Percentiles rank a stretch among this genome's conserved stretches.
Conservation (phyloP, 352 stramenopile genomes). For the Phytophthora pistaciae region DNA sequence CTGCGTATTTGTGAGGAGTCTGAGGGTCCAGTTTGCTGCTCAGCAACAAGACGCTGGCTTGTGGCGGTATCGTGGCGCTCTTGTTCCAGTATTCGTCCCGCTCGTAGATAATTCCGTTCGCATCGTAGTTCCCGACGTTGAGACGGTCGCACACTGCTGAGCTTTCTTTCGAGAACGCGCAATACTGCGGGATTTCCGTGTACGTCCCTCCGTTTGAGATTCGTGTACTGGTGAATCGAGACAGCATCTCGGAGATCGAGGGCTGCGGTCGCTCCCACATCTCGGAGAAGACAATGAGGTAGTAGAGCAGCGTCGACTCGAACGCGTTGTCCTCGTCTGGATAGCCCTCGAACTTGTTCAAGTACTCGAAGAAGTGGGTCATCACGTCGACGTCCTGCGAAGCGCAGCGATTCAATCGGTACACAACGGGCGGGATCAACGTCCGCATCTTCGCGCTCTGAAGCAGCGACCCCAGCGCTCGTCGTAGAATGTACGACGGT, state of each 20-base stretch:
- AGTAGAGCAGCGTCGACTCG: slow-evolving; percentile 41
- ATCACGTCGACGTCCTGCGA: slow-evolving; percentile 38
- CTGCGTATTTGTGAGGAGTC: slow-evolving; percentile 62
- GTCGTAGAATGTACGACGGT: slow-evolving; percentile 39
- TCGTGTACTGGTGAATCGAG: slow-evolving; percentile 32
- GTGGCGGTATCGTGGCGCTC: slow-evolving; percentile 45
- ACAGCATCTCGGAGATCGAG: slow-evolving; percentile 16
- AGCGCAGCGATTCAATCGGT: slow-evolving; percentile 50
- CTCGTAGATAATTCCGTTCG: slow-evolving; percentile 47
- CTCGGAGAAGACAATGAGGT: slow-evolving; percentile 64
- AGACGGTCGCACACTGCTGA: slow-evolving; percentile 41
- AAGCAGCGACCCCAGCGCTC: slow-evolving; percentile 38
- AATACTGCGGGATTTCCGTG: slow-evolving; percentile 48
- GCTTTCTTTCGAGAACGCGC: slow-evolving; percentile 57
- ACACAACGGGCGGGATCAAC: slow-evolving; percentile 49
- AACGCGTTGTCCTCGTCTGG: slow-evolving; percentile 37
- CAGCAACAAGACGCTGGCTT: slow-evolving; percentile 56
- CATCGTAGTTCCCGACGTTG: slow-evolving; percentile 30
- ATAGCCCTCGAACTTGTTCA: slow-evolving; percentile 1
- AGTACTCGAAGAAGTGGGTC: slow-evolving; percentile 26
- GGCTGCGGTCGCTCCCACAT: slow-evolving; percentile 57
- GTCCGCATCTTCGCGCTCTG: slow-evolving; percentile 25
- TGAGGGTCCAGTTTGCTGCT: slow-evolving; percentile 61
- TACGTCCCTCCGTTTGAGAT: slow-evolving; percentile 36
- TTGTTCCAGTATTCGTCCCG: slow-evolving; percentile 70